phyloP scores from a whole-genome alignment of 352 stramenopile species.

The Globisporangium alternatum region DNA sequence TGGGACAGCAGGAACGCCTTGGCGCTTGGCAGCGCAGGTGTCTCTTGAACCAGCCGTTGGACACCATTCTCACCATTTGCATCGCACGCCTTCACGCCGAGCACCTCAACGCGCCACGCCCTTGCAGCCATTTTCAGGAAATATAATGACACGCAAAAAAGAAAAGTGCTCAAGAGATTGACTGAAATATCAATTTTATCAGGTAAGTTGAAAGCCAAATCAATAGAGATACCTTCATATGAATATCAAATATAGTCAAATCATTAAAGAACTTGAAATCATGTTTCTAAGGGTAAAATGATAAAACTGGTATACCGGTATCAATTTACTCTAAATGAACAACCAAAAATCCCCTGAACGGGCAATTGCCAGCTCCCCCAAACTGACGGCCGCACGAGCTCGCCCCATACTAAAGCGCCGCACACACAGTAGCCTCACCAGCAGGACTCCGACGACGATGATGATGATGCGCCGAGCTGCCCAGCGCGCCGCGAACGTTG shows the following conservation, averaged over 20 bases:
- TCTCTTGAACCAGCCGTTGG: not conserved
- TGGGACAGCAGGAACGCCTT: constrained; percentile 51
- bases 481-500: constrained; percentile 24
- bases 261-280: too few relatives aligned
- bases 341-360: too few relatives aligned
- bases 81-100: not conserved
- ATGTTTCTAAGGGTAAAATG: too few relatives aligned
- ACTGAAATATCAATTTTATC: too few relatives aligned
- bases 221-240: too few relatives aligned
- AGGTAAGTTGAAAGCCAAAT: too few relatives aligned
- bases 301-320: too few relatives aligned
- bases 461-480: constrained; percentile 23
- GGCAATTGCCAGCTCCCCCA: not conserved
- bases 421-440: not conserved
- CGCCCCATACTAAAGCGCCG: constrained; percentile 13
- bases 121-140: not conserved
- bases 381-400: constrained; percentile 18
- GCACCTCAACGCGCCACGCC: constrained; percentile 1
- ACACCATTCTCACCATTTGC: not conserved
- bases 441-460: constrained; percentile 1
- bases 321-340: too few relatives aligned
- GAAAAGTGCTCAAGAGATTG: too few relatives aligned
- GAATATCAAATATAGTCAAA: too few relatives aligned
- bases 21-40: constrained; percentile 14
- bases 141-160: not conserved